Conservation (phyloP, 202 grass and related monocot genomes). For the Dendrocalamus latiflorus region DNA sequence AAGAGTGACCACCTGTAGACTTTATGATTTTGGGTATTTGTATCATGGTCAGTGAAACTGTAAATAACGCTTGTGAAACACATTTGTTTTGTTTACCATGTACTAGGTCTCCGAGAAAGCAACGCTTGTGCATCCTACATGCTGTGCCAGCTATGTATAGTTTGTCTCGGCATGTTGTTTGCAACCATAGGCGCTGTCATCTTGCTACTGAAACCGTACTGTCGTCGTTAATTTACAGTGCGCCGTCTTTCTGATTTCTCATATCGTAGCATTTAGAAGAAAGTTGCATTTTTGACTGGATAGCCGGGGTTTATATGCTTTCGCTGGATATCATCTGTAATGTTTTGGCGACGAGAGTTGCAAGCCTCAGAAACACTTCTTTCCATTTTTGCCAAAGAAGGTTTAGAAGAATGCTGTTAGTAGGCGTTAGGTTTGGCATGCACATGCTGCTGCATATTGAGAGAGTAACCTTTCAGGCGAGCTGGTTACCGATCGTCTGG, state of each 20-base stretch:
- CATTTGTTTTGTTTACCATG: not conserved
- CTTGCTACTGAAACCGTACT: not conserved
- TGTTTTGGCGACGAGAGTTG: not conserved
- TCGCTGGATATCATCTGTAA: not conserved
- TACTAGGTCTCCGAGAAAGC: not conserved
- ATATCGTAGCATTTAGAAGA: not conserved
- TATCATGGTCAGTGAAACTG: conserved; percentile 25
- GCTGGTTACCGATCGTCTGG: no score
- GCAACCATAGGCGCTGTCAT: no score
- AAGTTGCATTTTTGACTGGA: not conserved
- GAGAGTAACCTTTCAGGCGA: no score
- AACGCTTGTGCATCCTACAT: not conserved
- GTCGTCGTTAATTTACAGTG: not conserved
- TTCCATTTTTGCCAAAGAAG: not conserved
- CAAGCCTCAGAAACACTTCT: not conserved
- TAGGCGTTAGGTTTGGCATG: no score
- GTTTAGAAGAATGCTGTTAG: not conserved
- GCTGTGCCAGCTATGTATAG: no score
- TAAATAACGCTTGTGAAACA: conserved; percentile 24
- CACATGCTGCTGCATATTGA: no score
- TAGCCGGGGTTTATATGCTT: not conserved
- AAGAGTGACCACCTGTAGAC: not conserved
- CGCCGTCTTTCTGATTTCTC: not conserved
- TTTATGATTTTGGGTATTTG: not conserved
- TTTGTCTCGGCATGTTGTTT: no score